A percentile compares a stretch with the other conserved stretches of the same genome.
Conservation (phyloP, 345 rosid species). For the Mercurialis annua region DNA sequence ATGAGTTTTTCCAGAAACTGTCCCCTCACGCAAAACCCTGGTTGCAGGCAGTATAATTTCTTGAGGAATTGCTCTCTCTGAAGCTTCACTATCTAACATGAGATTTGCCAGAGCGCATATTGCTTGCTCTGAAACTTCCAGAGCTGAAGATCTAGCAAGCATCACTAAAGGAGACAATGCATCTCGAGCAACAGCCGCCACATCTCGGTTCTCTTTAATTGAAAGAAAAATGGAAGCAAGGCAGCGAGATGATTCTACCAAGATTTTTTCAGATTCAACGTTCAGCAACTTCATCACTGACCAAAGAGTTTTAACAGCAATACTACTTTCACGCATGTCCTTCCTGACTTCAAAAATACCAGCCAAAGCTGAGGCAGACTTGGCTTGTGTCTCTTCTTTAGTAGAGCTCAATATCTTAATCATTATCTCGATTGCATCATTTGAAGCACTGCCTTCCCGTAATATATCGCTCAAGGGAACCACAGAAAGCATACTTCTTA, state of each 20-base stretch:
- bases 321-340: constrained; percentile 88
- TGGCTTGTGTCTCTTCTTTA: constrained; percentile 94
- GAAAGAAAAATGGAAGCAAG: constrained; percentile 91
- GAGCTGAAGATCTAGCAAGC: constrained; percentile 68
- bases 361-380: constrained; percentile 91
- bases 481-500: constrained; percentile 92
- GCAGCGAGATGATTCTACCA: constrained; percentile 71
- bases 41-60: constrained; percentile 91
- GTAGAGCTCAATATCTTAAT: constrained; percentile 78
- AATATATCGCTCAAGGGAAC: constrained; percentile 71
- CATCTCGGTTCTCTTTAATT: constrained; percentile 85
- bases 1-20: constrained; percentile 81
- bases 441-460: constrained; percentile 96
- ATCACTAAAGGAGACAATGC: constrained; percentile 60
- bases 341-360: constrained; percentile 76
- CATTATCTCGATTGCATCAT: constrained; percentile 97
- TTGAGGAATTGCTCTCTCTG: constrained; percentile 69
- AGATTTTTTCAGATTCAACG: constrained; percentile 74
- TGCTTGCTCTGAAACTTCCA: constrained; percentile 95
- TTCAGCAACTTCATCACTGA: constrained; percentile 72
- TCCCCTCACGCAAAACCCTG: constrained; percentile 86
- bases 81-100: constrained; percentile 76
- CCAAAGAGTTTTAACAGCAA: constrained; percentile 73
- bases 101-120: constrained; percentile 93
- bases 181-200: constrained; percentile 81